Evolutionary conservation across 805 yeast genomes (phyloP).

Genomic region (Nakazawaea ishiwadae): DNA sequence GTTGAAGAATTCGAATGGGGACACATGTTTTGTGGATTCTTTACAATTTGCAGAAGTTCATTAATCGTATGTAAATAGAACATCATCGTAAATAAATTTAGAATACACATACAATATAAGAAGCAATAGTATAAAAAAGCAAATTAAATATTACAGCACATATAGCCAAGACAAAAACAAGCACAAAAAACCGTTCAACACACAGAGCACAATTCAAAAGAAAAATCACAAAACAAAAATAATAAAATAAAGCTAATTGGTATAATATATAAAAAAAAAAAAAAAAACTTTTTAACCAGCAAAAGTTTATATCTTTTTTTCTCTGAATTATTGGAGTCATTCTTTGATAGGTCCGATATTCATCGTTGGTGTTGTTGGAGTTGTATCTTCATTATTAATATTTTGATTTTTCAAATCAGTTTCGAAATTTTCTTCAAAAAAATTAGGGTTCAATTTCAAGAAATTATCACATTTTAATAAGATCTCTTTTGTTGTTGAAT

Average conservation of each 20-base stretch:
- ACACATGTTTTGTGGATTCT: conserved; percentile 15
- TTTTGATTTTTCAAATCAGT: not conserved
- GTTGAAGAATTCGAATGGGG: conserved; percentile 11
- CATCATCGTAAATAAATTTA: not conserved
- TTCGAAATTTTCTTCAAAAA: conserved; percentile 4
- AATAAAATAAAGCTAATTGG: not conserved
- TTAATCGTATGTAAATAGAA: not conserved
- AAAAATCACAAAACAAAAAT: not conserved
- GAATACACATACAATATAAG: not conserved
- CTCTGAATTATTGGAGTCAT: not conserved
- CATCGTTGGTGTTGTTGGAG: not conserved
- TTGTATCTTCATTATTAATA: not conserved
- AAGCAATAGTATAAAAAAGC: no score
- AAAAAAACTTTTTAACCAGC: not conserved
- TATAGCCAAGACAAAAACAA: no score
- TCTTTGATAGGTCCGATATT: not conserved
- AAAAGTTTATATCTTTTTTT: not conserved
- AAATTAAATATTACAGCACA: no score
- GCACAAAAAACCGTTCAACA: no score
- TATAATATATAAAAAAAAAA: not conserved
- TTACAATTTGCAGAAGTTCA: conserved; percentile 11
- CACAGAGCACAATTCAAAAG: no score
- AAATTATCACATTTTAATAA: conserved; percentile 27
- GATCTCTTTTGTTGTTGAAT: conserved; percentile 34
- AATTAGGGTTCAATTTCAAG: conserved; percentile 22